Evolutionary conservation across 306 rosid genomes (phyloP), one percentile per base, ranked within the genome.

Genomic region (Rosa rugosa): DNA sequence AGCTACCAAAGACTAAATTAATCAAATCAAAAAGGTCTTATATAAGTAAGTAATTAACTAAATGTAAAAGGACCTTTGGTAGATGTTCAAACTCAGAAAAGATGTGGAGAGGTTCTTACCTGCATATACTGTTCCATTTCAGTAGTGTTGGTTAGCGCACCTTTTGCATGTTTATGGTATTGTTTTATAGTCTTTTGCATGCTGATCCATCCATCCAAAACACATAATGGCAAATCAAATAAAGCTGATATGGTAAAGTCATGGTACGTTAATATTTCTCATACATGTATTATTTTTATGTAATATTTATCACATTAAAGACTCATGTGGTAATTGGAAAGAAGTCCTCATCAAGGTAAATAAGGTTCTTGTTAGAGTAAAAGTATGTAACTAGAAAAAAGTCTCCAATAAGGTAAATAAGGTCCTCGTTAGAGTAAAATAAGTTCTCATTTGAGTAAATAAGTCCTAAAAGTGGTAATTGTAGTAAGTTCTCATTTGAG

Each of bases 171-270:
- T 59, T 80, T 77, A 0, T 12, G 68, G 80, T 88, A 89, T 42
- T 90, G 82, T 46, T 81, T 85, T 22, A 88, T 75, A 46, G 74
- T 82, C 77, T 80, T 74, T 54, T 81, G 76, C 76, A 87, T 81
- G 76, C 97, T 92, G 90, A 77, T 78, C 13, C 69, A 84, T 80
- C 11, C 75, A 84, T 80, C 69, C 46, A 59, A 71, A 73, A 44
- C 36, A 72, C 9, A 76, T 62, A 17, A 20, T 23, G 25, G 14
- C 62, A 42, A 47, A 73, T 49, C 50, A 60, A 51, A 34, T 23
- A 11, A 40, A 65, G 44, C 23, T 31, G 36, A 31, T 31, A 31
- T 2, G 36, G 36, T 31, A 31, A 60, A 4, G 11, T 60, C 36
- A 27, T 31, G 36, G 36, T 31, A 31, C 3, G 36, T 31, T 31